Percentiles rank a stretch among this genome's conserved stretches.
These are phyloP conservation scores for Aspergillus sp. DNA, from an alignment of 2,329 filamentous ascomycete genomes.

Conservation along the genomic window DNA sequence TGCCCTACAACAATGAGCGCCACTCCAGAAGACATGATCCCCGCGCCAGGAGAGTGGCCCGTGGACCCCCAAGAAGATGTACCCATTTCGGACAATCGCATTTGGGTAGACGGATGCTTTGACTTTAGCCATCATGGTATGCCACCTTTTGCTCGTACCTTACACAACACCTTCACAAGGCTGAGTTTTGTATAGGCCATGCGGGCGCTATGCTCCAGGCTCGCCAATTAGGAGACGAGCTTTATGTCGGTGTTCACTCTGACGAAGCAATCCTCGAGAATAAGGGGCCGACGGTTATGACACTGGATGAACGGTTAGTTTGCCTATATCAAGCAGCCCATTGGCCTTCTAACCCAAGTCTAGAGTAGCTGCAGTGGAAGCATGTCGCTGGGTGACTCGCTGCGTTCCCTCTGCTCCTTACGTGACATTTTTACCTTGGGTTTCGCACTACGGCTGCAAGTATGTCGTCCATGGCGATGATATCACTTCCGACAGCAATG, in stretches of 20 bases:
- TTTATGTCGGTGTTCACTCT: constrained; percentile 91
- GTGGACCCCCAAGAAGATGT: constrained; percentile 64
- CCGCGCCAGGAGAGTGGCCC: constrained; percentile 62
- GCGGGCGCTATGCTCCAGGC: constrained; percentile 96
- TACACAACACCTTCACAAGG: constrained; percentile 6
- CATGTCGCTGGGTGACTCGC: constrained; percentile 89
- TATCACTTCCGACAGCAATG: constrained; percentile 90
- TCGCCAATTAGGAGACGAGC: constrained; percentile 82
- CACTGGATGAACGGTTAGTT: constrained; percentile 73
- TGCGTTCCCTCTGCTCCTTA: constrained; percentile 87
- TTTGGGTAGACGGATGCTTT: constrained; percentile 99
- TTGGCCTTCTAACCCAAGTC: constrained; percentile 8
- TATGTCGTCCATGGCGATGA: constrained; percentile 97
- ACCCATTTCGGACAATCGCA: constrained; percentile 65
- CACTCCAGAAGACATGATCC: constrained; percentile 44
- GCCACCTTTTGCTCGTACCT: background rate
- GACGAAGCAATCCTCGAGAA: constrained; percentile 95
- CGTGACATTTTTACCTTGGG: constrained; percentile 91
- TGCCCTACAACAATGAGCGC: constrained; percentile 16
- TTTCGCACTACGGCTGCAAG: constrained; percentile 90
- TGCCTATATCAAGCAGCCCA: background rate
- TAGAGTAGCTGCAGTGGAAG: constrained; percentile 84
- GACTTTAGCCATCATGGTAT: constrained; percentile 96
- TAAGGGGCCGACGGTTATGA: constrained; percentile 98
- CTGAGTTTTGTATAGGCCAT: constrained; percentile 67